Base-by-base conservation (phyloP, 768 basidiomycete species). In the Boletus fagicola region DNA sequence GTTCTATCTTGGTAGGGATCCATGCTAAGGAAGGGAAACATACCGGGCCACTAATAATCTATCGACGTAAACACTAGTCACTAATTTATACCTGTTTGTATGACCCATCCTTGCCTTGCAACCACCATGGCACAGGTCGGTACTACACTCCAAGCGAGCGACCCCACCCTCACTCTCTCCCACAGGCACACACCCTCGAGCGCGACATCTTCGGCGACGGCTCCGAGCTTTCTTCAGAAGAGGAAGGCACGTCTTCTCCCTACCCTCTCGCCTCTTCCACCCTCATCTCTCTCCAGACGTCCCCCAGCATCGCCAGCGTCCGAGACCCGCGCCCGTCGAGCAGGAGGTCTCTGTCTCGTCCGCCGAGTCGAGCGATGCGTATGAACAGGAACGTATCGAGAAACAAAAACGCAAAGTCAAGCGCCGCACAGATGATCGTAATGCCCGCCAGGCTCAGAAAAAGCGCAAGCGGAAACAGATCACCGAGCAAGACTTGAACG, bases 191-290 rank as follows among this genome's bases (percentile, higher is more conserved):
- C 36, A 66, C 78, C 51, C 83, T 87, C 35, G 86, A 82, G 56
- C 84, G 83, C 50, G 86, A 87, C 65, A 87, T 92, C 56, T 94
- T 93, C 66, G 91, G 89, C 59, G 88, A 88, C 39, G 89, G 89
- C 65, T 92, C 91, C 4, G 93, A 95, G 60, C 82, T 92, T 10
- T 92, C 90, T 0, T 84, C 84, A 10, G 85, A 86, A 56, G 88
- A 88, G 60, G 87, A 90, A 38, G 84, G 68, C 47, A 61, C 53
- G 67, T 59, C 39, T 60, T 18, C 20, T 1, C 10, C 28, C 22
- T 15, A 9, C 4, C 38, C 24, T 18, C 6, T 3, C 47, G 2
- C 38, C 18, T 2, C 9, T 13, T n/a, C 3, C 8, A 26, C 18
- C 5, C 60, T 53, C 65, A 56, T 49, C 63, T 36, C 28, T 42